phyloP scores from a whole-genome alignment of 2,329 filamentous ascomycete species.

The Sclerotinia subarctica region DNA sequence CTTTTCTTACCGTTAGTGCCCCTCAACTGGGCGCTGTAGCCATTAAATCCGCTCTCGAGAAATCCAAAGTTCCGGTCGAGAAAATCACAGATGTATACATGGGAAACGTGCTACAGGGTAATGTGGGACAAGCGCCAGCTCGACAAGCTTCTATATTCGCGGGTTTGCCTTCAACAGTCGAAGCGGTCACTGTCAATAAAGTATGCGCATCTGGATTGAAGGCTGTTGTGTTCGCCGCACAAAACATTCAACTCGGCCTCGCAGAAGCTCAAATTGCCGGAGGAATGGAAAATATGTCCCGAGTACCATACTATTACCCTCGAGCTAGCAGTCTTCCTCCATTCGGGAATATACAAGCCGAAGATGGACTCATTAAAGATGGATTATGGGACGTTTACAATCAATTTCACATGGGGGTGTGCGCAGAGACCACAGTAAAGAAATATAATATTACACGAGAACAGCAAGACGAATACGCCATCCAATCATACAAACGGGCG shows the following conservation, averaged over 20 bases:
- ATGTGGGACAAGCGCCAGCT: constrained; percentile 84
- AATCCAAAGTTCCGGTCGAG: constrained; percentile 75
- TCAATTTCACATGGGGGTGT: constrained; percentile 96
- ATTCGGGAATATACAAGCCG: constrained; percentile 82
- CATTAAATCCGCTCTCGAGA: constrained; percentile 86
- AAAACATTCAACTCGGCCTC: constrained; percentile 90
- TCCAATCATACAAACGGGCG: constrained; percentile 82
- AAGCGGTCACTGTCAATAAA: constrained; percentile 95
- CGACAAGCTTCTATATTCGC: constrained; percentile 88
- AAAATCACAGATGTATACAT: constrained; percentile 94
- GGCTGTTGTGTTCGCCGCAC: constrained; percentile 82
- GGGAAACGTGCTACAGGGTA: constrained; percentile 87
- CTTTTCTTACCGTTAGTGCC: constrained; percentile 77
- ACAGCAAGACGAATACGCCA: constrained; percentile 87
- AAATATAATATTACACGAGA: constrained; percentile 76
- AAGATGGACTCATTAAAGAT: constrained; percentile 92
- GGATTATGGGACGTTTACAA: constrained; percentile 96
- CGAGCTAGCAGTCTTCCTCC: constrained; percentile 77
- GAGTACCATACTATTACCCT: constrained; percentile 85
- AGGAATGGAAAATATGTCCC: constrained; percentile 97
- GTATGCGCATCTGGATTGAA: constrained; percentile 96
- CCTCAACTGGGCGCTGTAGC: constrained; percentile 86
- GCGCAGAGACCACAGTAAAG: constrained; percentile 91
- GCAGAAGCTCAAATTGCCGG: constrained; percentile 87
- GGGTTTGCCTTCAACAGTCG: constrained; percentile 74